These are phyloP conservation scores for Microglena sp. DNA, from an alignment of 139 green algal genomes.

Conservation along the genomic window DNA sequence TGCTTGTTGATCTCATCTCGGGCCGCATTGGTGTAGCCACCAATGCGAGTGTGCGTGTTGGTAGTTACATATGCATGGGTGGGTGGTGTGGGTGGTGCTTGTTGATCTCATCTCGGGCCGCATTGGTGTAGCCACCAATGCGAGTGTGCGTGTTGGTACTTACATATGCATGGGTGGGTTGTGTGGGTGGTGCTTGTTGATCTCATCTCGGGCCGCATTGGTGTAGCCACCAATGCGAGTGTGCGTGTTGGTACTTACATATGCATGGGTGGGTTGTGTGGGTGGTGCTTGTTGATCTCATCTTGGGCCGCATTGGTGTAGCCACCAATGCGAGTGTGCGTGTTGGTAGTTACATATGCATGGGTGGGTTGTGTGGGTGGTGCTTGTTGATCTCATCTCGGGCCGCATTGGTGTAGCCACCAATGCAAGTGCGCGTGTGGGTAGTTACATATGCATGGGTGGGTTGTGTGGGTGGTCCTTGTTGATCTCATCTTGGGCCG, in stretches of 20 bases:
- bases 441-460: too few relatives aligned
- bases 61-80: too few relatives aligned
- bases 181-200: conserved; percentile 57
- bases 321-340: too few relatives aligned
- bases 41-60: too few relatives aligned
- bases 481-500: conserved; percentile 79
- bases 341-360: too few relatives aligned
- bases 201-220: conserved; percentile 79
- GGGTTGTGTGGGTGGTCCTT: conserved; percentile 51
- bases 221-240: too few relatives aligned
- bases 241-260: too few relatives aligned
- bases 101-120: conserved; percentile 77
- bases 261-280: conserved; percentile 53
- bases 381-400: conserved; percentile 76
- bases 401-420: conserved; percentile 87
- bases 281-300: conserved; percentile 65
- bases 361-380: conserved; percentile 53
- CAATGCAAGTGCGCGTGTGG: too few relatives aligned
- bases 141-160: too few relatives aligned
- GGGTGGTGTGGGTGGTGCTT: conserved; percentile 48
- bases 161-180: conserved; percentile 65
- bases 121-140: conserved; percentile 94
- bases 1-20: conserved; percentile 76
- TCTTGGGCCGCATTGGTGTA: conserved; percentile 92
- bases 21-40: conserved; percentile 87